Conservation (phyloP, 1,139 yeast genomes). For the Magnusiomyces suaveolens region DNA sequence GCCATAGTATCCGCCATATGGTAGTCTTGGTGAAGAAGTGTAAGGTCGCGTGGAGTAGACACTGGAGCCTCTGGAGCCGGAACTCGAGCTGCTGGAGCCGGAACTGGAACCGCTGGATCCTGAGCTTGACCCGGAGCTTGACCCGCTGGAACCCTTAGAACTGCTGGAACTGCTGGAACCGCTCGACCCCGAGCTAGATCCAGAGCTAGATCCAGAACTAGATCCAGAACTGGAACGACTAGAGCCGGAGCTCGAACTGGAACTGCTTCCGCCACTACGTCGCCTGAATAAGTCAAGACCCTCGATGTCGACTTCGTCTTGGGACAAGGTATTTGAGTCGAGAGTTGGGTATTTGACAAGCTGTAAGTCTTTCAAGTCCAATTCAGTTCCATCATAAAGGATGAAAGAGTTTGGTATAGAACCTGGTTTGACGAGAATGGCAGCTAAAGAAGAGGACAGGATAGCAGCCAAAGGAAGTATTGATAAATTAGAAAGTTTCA, state of each 20-base stretch:
- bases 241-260: background rate
- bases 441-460: background rate
- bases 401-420: background rate
- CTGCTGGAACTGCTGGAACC: constrained; percentile 5
- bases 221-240: constrained; percentile 2
- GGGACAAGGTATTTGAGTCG: background rate
- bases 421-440: background rate
- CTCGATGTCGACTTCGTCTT: background rate
- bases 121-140: constrained; percentile 5
- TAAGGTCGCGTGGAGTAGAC: background rate
- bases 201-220: constrained; percentile 6
- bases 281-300: background rate
- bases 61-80: constrained; percentile 7
- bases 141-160: constrained; percentile 3
- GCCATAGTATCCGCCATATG: constrained; percentile 21
- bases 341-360: background rate
- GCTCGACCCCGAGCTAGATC: constrained; percentile 3
- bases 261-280: background rate
- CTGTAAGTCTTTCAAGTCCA: background rate
- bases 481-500: background rate
- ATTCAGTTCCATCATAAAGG: background rate
- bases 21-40: constrained; percentile 9
- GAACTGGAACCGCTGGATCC: constrained; percentile 13
- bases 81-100: constrained; percentile 11
- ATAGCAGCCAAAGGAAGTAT: background rate